phyloP scores from a whole-genome alignment of 495 filamentous ascomycete species.

The Hypoxylon rickii region DNA sequence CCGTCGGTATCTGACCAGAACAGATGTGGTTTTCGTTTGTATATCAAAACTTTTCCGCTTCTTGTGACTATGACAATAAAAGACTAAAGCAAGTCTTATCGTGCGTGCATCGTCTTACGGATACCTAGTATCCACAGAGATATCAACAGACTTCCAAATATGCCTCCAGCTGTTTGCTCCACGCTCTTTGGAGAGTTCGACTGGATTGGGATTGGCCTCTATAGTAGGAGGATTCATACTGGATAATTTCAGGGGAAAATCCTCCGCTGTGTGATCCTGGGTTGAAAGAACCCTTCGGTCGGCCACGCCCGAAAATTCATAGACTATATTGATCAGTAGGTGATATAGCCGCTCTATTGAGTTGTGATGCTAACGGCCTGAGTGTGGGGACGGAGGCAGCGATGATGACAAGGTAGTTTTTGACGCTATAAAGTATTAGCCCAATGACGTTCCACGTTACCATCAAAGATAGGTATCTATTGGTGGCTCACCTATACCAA shows the following conservation, averaged over 20 bases:
- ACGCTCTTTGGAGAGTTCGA: background rate
- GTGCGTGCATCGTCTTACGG: too few relatives aligned
- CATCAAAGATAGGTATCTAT: too few relatives aligned
- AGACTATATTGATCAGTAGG: background rate
- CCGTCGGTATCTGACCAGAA: too few relatives aligned
- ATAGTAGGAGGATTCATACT: background rate
- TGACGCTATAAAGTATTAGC: background rate
- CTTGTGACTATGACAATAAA: too few relatives aligned
- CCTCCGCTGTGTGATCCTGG: background rate
- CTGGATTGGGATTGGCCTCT: background rate
- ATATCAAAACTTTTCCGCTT: too few relatives aligned
- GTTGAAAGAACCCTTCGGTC: background rate
- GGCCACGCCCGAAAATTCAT: background rate
- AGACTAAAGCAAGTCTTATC: too few relatives aligned
- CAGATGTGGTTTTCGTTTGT: too few relatives aligned
- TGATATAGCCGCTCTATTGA: background rate
- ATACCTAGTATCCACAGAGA: too few relatives aligned
- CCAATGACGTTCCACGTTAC: too few relatives aligned
- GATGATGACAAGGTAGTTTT: background rate
- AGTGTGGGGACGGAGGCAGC: background rate
- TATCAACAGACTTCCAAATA: background rate
- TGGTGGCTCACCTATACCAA: background rate
- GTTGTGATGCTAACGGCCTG: background rate
- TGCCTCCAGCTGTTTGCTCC: background rate
- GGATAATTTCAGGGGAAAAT: background rate